These are phyloP conservation scores for Retiboletus flavoniger DNA, from an alignment of 1,284 basidiomycete genomes.

Conservation along the genomic window DNA sequence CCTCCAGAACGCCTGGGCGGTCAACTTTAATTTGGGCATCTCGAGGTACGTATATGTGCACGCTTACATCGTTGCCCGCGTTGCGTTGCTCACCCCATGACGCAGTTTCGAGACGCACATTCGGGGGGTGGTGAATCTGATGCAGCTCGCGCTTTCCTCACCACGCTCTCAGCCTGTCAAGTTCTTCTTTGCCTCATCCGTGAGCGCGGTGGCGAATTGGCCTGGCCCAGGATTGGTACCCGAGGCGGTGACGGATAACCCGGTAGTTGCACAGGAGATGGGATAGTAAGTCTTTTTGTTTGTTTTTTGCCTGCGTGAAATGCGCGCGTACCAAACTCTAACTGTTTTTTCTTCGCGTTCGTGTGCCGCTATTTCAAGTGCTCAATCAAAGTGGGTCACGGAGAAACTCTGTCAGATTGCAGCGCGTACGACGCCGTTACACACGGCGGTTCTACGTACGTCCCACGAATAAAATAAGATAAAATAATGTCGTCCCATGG, in stretches of 20 bases:
- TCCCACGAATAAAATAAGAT: background rate
- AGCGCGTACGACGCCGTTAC: conserved; percentile 32
- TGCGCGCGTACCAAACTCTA: background rate
- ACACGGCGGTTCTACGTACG: conserved; percentile 41
- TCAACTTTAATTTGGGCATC: conserved; percentile 47
- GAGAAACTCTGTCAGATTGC: conserved; percentile 54
- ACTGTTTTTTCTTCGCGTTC: background rate
- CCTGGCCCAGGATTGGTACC: conserved; percentile 29
- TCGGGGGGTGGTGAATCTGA: conserved; percentile 51
- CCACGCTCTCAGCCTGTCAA: conserved; percentile 36
- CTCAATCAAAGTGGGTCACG: conserved; percentile 55
- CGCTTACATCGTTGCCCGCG: background rate
- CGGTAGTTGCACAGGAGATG: conserved; percentile 43
- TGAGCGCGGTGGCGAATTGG: conserved; percentile 42
- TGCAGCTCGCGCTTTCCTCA: conserved; percentile 50
- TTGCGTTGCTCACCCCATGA: background rate
- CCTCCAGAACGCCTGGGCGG: conserved; percentile 46
- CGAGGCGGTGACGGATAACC: conserved; percentile 40
- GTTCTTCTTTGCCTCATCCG: conserved; percentile 60
- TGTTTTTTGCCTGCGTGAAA: background rate
- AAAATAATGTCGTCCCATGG: background rate
- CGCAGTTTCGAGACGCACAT: conserved; percentile 45
- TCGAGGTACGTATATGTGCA: conserved; percentile 38
- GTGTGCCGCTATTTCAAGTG: conserved; percentile 1
- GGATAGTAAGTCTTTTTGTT: conserved; percentile 49